These are phyloP conservation scores for Massospora cicadina DNA, from an alignment of 371 early-diverging fungal genomes.

Conservation along the genomic window DNA sequence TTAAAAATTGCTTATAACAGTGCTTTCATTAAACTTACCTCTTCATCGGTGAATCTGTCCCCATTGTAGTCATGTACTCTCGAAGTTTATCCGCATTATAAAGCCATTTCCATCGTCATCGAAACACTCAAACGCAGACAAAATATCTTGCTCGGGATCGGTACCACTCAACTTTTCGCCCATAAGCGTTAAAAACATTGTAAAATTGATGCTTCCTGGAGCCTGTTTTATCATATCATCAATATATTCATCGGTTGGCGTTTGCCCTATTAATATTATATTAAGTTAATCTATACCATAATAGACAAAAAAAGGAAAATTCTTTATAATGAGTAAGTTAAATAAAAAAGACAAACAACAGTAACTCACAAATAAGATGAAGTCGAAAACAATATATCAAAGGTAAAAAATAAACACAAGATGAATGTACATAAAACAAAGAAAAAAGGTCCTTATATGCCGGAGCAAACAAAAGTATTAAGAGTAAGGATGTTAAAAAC, in stretches of 20 bases:
- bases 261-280: constrained; percentile 31
- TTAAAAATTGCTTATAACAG: no score
- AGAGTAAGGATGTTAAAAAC: no score
- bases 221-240: constrained; percentile 83
- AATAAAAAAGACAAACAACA: neutral
- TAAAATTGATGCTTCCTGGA: constrained; percentile 75
- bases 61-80: constrained; percentile 76
- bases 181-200: constrained; percentile 84
- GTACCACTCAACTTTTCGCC: constrained; percentile 83
- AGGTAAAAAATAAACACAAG: no score
- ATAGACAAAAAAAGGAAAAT: neutral
- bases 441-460: no score
- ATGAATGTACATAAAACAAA: no score
- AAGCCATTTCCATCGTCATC: constrained; percentile 65
- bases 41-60: constrained; percentile 82
- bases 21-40: constrained; percentile 26
- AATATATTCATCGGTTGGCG: constrained; percentile 65
- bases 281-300: neutral
- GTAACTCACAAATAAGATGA: neutral
- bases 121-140: constrained; percentile 76
- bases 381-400: neutral
- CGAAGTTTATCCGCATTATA: constrained; percentile 62
- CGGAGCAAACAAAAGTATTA: no score
- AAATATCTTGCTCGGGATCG: constrained; percentile 64
- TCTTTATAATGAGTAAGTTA: constrained; percentile 1